Evolutionary conservation across 2,329 filamentous ascomycete species (phyloP), one percentile per base, ranked within the genome.

Genomic region (Arthrinium puccinioides): DNA sequence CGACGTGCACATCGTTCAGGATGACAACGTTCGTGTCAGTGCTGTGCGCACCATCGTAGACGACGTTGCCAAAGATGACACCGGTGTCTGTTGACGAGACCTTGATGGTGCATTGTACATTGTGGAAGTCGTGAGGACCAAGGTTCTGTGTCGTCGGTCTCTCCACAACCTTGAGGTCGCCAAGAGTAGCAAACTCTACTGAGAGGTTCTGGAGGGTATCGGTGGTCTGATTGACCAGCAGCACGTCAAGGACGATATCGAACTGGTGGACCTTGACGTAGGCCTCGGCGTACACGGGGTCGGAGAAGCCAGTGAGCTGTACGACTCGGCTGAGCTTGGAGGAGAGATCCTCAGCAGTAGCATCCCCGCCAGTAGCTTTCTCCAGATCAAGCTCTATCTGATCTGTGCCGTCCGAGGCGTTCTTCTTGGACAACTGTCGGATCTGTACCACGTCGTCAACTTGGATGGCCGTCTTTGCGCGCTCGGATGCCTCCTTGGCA

Each of bases 241-340:
- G 76, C 8, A 98, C 92, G 55, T 98, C 92, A 19, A 98, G 74
- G 13, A 98, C 84, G 52, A 98, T 98, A 56, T 98, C 92, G 55
- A 98, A 98, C 61, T 98, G 92, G 60, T 97, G 89, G 9, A 98
- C 90, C 60, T 94, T 95, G 55, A 98, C 90, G 53, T 98, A 98
- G 5, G 92, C 92, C 64, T 98, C 92, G n/a, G 87, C 92, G 53
- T 98, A 98, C 11, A 98, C 92, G 2, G 92, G 84, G 56, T 98
- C 92, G 0, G 92, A 97, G 74, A 98, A 98, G 43, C 92, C 92
- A 14, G 92, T 98, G 31, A 98, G 76, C 62, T 98, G 92, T 16
- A 98, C 92, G 25, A 98, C 90, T 11, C 92, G 80, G 67, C 84
- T 96, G 43, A 98, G 79, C 64, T 98, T 98, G 38, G 88, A 95